Base-by-base conservation (phyloP, 306 rosid genomes). In the Heteromeles arbutifolia region DNA sequence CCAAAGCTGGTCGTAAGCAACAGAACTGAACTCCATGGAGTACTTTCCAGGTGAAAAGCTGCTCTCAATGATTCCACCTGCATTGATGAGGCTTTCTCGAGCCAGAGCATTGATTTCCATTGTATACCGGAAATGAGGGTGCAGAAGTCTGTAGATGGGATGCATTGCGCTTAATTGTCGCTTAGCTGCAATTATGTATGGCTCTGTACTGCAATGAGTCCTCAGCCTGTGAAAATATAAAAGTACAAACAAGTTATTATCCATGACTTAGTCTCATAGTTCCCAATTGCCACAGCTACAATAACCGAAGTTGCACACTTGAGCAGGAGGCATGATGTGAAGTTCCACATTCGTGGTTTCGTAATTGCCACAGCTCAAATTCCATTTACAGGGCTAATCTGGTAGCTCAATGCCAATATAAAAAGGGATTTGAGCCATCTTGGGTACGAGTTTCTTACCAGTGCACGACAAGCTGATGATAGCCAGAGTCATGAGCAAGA, bases 51-150 rank as follows among this genome's bases (percentile, higher is more conserved):
- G 85, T 43, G 88, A 66, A 63, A 84, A 84, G 6, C 72, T 11
- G 0, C 17, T 67, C 65, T 84, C 88, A n/a, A 84, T 84, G 56
- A 63, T 43, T n/a, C 85, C 85, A 22, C 50, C 85, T 8, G 83
- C 85, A 69, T 84, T 81, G 34, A 84, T 54, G 14, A 84, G 88
- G 18, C 63, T 48, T 62, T 71, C 73, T 12, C 88, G 78, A 3
- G 81, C 88, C 6, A 79, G 65, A 17, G 88, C 83, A 57, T 81
- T 84, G 77, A 81, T 84, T 70, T 84, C 85, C 80, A 84, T 64
- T 12, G 87, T 84, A 31, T 81, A 84, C 57, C 88, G 70, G 26
- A 84, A 84, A 75, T 84, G 88, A 70, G 88, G 88, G 28, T 48
- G 88, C 48, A 84, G 48, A 50, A 84, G 73, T 69, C 84, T 81